A percentile compares a stretch with the other conserved stretches of the same genome.
phyloP scores from a whole-genome alignment of 2,329 filamentous ascomycete genomes.

The Aureobasidium sp. region DNA sequence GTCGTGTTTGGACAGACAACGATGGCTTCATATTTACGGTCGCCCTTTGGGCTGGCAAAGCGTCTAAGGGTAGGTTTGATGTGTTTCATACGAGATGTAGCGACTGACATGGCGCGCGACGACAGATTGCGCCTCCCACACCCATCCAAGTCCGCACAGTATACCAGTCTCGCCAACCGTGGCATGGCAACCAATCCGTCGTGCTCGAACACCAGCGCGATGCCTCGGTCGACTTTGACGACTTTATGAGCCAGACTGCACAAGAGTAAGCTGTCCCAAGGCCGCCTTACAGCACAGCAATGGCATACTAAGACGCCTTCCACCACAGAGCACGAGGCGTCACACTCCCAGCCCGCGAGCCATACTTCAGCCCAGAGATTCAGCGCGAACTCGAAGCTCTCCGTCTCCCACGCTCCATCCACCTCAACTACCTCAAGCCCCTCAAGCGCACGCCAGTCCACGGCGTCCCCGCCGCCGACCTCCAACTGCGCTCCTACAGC shows the following conservation, averaged over 20 bases:
- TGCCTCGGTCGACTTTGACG: slow-evolving; percentile 16
- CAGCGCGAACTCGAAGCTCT: slow-evolving; percentile 28
- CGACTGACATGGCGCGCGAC: not conserved
- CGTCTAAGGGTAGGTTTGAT: slow-evolving; percentile 32
- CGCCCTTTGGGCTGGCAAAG: slow-evolving; percentile 37
- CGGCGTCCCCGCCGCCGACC: slow-evolving; percentile 78
- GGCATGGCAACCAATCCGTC: slow-evolving; percentile 17
- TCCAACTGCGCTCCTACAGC: slow-evolving; percentile 88
- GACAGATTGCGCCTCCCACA: slow-evolving; percentile 18
- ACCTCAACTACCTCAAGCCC: slow-evolving; percentile 79
- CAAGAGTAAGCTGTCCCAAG: slow-evolving; percentile 12
- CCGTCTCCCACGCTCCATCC: slow-evolving; percentile 70
- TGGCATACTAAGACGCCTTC: slow-evolving; percentile 17
- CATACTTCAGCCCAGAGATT: slow-evolving; percentile 15
- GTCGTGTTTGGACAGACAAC: slow-evolving; percentile 1
- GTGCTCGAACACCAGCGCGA: slow-evolving; percentile 16
- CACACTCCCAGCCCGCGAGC: slow-evolving; percentile 18
- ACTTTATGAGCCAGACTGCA: slow-evolving; percentile 16
- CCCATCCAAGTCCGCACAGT: slow-evolving; percentile 13
- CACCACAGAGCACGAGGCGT: slow-evolving; percentile 19
- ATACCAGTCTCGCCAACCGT: slow-evolving; percentile 19
- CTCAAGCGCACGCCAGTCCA: slow-evolving; percentile 67
- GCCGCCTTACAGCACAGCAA: not conserved
- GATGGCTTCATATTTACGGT: slow-evolving; percentile 41
- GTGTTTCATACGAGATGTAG: not conserved